phyloP scores from a whole-genome alignment of 768 basidiomycete species.

The Trichaptum fuscoviolaceum region DNA sequence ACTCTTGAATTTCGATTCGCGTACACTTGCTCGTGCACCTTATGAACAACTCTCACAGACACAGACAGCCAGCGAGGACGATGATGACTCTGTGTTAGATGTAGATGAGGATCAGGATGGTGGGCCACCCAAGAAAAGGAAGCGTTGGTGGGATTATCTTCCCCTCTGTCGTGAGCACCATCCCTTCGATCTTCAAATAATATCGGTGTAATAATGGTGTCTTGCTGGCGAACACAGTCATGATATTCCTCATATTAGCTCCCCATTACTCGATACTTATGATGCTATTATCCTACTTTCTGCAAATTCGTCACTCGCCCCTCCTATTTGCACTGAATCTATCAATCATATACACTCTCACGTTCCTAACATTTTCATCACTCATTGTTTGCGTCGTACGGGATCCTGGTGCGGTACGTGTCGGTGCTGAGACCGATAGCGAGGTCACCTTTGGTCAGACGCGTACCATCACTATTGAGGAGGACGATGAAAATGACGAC shows the following conservation, averaged over 20 bases:
- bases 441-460: neutral
- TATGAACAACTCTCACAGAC: constrained; percentile 1
- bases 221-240: constrained; percentile 27
- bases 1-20: neutral
- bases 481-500: constrained; percentile 23
- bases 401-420: constrained; percentile 63
- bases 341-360: constrained; percentile 54
- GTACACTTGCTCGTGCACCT: neutral
- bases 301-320: constrained; percentile 45
- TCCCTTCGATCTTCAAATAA: neutral
- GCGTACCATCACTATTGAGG: constrained; percentile 19
- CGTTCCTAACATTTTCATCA: constrained; percentile 65
- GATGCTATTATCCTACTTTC: constrained; percentile 63
- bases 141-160: constrained; percentile 1
- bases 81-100: neutral
- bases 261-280: constrained; percentile 73
- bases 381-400: constrained; percentile 67
- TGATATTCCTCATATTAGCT: constrained; percentile 53
- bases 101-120: neutral
- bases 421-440: constrained; percentile 19
- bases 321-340: constrained; percentile 49
- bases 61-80: neutral
- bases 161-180: constrained; percentile 2
- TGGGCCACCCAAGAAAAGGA: neutral
- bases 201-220: neutral